Evolutionary conservation across 2,329 filamentous ascomycete genomes (phyloP).

Genomic region (Colletotrichum siamense): DNA sequence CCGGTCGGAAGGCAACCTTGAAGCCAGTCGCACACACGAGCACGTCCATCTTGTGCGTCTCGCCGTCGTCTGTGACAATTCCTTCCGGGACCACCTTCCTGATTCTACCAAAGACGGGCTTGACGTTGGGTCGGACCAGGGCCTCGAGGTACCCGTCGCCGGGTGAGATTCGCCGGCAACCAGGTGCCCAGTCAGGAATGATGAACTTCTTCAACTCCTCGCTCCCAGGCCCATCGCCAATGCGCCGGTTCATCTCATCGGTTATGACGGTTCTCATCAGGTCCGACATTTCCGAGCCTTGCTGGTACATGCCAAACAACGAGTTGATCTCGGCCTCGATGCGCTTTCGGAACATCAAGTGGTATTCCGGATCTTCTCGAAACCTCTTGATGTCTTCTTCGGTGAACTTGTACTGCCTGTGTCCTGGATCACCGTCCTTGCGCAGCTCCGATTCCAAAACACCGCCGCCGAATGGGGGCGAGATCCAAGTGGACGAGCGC

Average conservation of each 20-base stretch:
- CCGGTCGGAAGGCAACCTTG: slow-evolving; percentile 42
- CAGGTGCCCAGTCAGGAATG: slow-evolving; percentile 47
- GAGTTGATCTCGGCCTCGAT: slow-evolving; percentile 49
- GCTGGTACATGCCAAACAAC: slow-evolving; percentile 46
- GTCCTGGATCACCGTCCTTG: slow-evolving; percentile 35
- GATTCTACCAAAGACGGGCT: slow-evolving; percentile 44
- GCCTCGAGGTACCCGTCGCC: slow-evolving; percentile 48
- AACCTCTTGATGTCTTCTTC: slow-evolving; percentile 31
- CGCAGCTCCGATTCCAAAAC: slow-evolving; percentile 28
- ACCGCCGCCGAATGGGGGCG: slow-evolving; percentile 30
- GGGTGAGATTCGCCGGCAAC: slow-evolving; percentile 47
- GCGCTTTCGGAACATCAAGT: slow-evolving; percentile 45
- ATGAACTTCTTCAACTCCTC: slow-evolving; percentile 45
- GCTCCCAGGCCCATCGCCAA: slow-evolving; percentile 39
- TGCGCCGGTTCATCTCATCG: slow-evolving; percentile 46
- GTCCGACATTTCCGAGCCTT: slow-evolving; percentile 44
- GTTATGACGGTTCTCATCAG: slow-evolving; percentile 42
- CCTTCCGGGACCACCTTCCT: slow-evolving; percentile 37
- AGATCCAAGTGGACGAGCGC: slow-evolving; percentile 35
- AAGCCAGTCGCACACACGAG: slow-evolving; percentile 47
- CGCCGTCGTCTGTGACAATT: slow-evolving; percentile 31
- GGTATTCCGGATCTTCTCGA: slow-evolving; percentile 42
- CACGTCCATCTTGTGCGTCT: slow-evolving; percentile 34
- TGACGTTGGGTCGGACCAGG: slow-evolving; percentile 48
- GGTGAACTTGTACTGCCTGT: slow-evolving; percentile 44